Base-by-base conservation (phyloP, 1,284 basidiomycete genomes). In the Anthracocystis setariae region DNA sequence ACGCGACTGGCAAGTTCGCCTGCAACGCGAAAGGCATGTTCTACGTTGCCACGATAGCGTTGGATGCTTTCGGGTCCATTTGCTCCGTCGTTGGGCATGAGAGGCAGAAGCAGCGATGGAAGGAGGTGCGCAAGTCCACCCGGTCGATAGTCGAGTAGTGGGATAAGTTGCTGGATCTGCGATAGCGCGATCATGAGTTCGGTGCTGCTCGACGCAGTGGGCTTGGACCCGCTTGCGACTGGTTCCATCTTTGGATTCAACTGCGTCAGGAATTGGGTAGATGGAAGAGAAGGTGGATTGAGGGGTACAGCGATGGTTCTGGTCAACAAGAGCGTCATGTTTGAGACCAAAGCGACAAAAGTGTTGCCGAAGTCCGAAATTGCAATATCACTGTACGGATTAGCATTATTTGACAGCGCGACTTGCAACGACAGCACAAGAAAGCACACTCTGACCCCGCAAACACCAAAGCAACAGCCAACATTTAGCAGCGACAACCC, bases 101-200 rank as follows among this genome's bases (percentile, higher is more conserved):
- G 49, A 5, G 69, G 64, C 23, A 48, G 45, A n/a, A 72, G 44
- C 1, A 72, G 54, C 2, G 50, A 48, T 24, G 55, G 53, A 0
- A 72, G 29, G 7, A 72, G 40, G 29, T 67, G 63, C 23, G 59
- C 46, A 3, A 72, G 56, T 3, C 69, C 69, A 13, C 59, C 55
- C 2, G 69, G 69, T 8, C 58, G 57, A 46, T 59, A 67, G 23
- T 72, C 69, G 44, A 72, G 69, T 3, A 72, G 48, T 18, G 69
- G 63, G 39, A 63, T 72, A 40, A 72, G 57, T 15, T 66, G 64
- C 29, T 72, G 69, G 35, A 72, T 67, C 8, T 67, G 69, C 13
- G 69, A 67, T 9, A 72, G 55, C 3, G 69, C 57, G 8, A 67
- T 54, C 69, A 72, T 66, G 46, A 72, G 69, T 44, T 72, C 63